Percentiles rank a stretch among this genome's conserved stretches.
Conservation (phyloP, 2,329 filamentous ascomycete species). For the Whalleya microplaca region DNA sequence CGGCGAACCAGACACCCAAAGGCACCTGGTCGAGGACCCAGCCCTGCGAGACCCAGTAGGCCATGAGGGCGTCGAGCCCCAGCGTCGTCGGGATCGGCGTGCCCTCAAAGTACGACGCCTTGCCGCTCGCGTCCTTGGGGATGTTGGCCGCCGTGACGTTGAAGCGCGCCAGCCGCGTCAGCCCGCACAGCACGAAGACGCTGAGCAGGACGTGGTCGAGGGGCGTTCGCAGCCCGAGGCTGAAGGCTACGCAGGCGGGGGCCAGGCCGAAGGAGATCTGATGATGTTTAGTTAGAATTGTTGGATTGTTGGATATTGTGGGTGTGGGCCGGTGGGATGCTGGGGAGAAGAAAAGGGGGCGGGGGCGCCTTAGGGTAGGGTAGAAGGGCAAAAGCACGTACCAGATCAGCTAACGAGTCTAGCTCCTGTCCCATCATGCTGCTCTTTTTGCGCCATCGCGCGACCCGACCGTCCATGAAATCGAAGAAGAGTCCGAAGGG, state of each 20-base stretch:
- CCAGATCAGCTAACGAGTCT: conserved; percentile 92
- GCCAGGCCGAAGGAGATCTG: conserved; percentile 95
- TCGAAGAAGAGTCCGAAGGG: conserved; percentile 96
- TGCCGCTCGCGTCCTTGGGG: conserved; percentile 89
- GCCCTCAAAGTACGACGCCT: conserved; percentile 95
- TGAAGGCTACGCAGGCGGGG: conserved; percentile 85
- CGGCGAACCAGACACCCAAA: conserved; percentile 68
- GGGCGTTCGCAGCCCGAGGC: conserved; percentile 82
- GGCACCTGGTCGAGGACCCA: conserved; percentile 83
- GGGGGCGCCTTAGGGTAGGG: background rate
- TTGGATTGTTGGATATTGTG: too few species aligned
- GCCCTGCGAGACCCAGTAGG: conserved; percentile 81
- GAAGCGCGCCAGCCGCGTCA: conserved; percentile 93
- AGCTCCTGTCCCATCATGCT: conserved; percentile 98
- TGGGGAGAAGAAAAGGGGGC: background rate
- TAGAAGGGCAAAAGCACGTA: conserved; percentile 48
- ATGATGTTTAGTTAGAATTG: background rate
- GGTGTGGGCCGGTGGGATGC: too few species aligned
- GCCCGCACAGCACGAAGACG: conserved; percentile 92
- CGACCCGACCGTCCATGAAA: conserved; percentile 96
- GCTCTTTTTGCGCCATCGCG: conserved; percentile 94
- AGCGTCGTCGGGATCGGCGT: conserved; percentile 93
- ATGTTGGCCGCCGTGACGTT: conserved; percentile 91
- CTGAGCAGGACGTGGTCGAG: conserved; percentile 79
- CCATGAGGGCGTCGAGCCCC: conserved; percentile 80